Evolutionary conservation across 2,329 filamentous ascomycete species (phyloP).

Genomic region (Colletotrichum navitas): DNA sequence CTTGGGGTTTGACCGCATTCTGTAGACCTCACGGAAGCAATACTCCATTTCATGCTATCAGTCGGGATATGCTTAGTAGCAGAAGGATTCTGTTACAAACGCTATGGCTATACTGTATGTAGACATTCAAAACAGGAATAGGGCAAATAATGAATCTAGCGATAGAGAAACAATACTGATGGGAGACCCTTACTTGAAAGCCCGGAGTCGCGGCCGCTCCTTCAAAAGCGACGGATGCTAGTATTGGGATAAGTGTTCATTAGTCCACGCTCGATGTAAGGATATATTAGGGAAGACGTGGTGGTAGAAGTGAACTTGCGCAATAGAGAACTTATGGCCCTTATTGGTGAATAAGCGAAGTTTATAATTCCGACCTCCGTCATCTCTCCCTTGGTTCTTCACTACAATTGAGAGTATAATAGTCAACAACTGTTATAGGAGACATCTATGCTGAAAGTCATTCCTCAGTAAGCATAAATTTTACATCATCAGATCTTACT

Average conservation of each 20-base stretch:
- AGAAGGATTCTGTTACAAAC: not conserved
- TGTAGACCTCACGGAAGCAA: too few relatives aligned
- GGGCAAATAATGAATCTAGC: not conserved
- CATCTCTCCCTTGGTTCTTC: not conserved
- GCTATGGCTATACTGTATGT: not conserved
- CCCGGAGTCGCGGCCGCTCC: accelerated
- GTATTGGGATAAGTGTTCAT: not conserved
- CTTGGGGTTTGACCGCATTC: not conserved
- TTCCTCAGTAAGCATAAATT: accelerated
- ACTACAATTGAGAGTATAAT: not conserved
- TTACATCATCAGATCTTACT: not conserved
- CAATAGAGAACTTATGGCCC: not conserved
- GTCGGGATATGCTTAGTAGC: not conserved
- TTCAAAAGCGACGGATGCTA: not conserved
- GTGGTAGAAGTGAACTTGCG: not conserved
- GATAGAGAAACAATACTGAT: not conserved
- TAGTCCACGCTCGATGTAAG: too few relatives aligned
- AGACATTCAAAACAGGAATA: not conserved
- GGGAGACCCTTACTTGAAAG: too few relatives aligned
- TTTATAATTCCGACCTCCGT: not conserved
- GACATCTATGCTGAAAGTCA: not conserved
- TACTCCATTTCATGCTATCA: not conserved
- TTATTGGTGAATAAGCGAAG: not conserved
- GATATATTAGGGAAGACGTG: too few relatives aligned
- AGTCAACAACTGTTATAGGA: accelerated